Conservation (phyloP, 371 early-diverging fungal species). For the Rhizopus arrhizus region DNA sequence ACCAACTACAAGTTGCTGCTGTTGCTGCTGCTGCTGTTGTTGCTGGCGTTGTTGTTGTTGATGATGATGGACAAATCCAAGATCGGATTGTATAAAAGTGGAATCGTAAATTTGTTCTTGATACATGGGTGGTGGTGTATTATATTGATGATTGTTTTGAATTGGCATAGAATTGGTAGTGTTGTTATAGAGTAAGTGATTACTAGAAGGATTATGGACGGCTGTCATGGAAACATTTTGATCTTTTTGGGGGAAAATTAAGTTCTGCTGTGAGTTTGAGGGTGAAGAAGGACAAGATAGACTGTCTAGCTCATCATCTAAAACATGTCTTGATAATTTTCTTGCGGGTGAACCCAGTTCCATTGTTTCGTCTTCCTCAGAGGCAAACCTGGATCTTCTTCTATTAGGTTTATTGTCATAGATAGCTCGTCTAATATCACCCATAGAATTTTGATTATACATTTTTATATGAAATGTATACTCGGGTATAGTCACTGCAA, state of each 20-base stretch:
- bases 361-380: constrained; percentile 28
- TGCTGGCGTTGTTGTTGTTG: constrained; percentile 14
- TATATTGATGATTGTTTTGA: neutral
- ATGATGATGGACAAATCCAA: constrained; percentile 7
- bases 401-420: constrained; percentile 22
- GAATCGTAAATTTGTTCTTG: neutral
- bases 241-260: constrained; percentile 3
- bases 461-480: constrained; percentile 40
- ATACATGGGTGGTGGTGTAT: neutral
- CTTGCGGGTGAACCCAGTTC: constrained; percentile 24
- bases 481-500: constrained; percentile 38
- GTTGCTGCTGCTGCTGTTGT: neutral
- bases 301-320: constrained; percentile 36
- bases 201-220: constrained; percentile 16
- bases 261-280: constrained; percentile 21
- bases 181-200: constrained; percentile 24
- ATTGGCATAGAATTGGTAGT: constrained; percentile 26
- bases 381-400: constrained; percentile 23
- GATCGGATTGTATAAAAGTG: constrained; percentile 2
- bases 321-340: constrained; percentile 25
- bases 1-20: neutral
- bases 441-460: constrained; percentile 37
- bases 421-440: constrained; percentile 28
- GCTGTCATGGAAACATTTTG: neutral
- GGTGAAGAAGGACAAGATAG: constrained; percentile 28